Conservation (phyloP, 805 yeast genomes). For the Hemisphaericaspora nanyangensis region DNA sequence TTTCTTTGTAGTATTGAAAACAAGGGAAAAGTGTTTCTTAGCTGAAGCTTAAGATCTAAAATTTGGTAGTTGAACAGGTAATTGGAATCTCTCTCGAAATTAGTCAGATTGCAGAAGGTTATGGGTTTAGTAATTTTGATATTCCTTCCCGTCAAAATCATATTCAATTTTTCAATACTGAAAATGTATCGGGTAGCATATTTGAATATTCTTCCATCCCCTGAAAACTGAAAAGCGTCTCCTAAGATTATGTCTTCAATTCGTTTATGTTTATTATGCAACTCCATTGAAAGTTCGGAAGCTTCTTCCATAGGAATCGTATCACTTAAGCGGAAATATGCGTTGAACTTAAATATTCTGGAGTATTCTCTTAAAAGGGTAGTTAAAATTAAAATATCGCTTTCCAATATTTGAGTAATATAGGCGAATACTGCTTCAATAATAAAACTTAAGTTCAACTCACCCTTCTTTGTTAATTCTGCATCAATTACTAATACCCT, state of each 20-base stretch:
- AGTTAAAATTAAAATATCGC: background rate
- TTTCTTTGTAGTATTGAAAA: slow-evolving; percentile 26
- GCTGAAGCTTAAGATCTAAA: slow-evolving; percentile 4
- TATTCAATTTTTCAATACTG: slow-evolving; percentile 8
- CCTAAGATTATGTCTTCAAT: slow-evolving; percentile 10
- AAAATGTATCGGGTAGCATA: slow-evolving; percentile 8
- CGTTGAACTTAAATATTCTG: slow-evolving; percentile 5
- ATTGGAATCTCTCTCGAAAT: slow-evolving; percentile 26
- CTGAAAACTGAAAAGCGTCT: slow-evolving; percentile 1
- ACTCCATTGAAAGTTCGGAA: slow-evolving; percentile 31
- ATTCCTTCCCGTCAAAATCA: slow-evolving; percentile 5
- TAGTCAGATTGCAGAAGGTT: slow-evolving; percentile 3
- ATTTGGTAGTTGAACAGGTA: slow-evolving; percentile 43
- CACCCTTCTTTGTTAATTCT: slow-evolving; percentile 45
- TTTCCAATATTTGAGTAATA: slow-evolving; percentile 10
- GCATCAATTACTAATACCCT: slow-evolving; percentile 48
- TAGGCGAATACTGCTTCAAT: slow-evolving; percentile 31
- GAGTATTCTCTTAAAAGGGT: slow-evolving; percentile 2
- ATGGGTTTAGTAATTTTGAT: background rate
- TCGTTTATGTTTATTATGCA: slow-evolving; percentile 24
- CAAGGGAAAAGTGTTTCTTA: background rate
- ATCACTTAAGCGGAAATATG: slow-evolving; percentile 32
- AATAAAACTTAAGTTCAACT: slow-evolving; percentile 29
- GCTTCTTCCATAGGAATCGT: slow-evolving; percentile 47
- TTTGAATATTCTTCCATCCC: slow-evolving; percentile 2